phyloP scores from a whole-genome alignment of 441 rosid species.

The Francoa sonchifolia region DNA sequence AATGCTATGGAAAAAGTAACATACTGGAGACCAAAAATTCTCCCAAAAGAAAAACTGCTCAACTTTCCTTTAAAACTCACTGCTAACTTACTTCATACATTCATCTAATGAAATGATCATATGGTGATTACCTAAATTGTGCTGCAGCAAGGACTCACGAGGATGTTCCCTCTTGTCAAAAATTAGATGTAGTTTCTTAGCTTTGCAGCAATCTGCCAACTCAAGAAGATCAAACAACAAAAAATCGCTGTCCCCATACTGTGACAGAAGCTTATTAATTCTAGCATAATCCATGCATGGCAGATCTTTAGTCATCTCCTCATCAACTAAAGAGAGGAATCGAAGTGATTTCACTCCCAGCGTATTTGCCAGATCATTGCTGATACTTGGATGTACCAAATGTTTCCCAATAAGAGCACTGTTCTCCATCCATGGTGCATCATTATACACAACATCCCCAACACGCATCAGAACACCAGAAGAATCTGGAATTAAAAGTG shows the following conservation, averaged over 20 bases:
- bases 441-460: slow-evolving; percentile 79
- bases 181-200: slow-evolving; percentile 64
- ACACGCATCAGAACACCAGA: slow-evolving; percentile 53
- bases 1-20: too few species aligned
- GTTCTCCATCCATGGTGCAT: slow-evolving; percentile 98
- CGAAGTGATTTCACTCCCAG: slow-evolving; percentile 90
- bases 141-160: slow-evolving; percentile 84
- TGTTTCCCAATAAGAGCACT: slow-evolving; percentile 52
- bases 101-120: too few species aligned
- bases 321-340: slow-evolving; percentile 71
- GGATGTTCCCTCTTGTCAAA: slow-evolving; percentile 94
- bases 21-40: too few species aligned
- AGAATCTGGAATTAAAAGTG: slow-evolving; percentile 66
- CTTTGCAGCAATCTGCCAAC: slow-evolving; percentile 95
- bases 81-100: too few species aligned
- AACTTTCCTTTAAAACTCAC: too few species aligned
- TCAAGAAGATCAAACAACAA: slow-evolving; percentile 91
- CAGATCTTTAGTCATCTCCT: slow-evolving; percentile 76
- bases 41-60: too few species aligned
- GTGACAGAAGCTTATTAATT: slow-evolving; percentile 67
- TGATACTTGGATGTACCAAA: slow-evolving; percentile 74
- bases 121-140: slow-evolving; percentile 59
- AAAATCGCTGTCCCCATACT: slow-evolving; percentile 69
- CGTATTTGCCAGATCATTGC: slow-evolving; percentile 73
- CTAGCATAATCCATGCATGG: slow-evolving; percentile 88